These are phyloP conservation scores for Trichoderma sp. DNA, from an alignment of 2,329 filamentous ascomycete genomes.

Conservation along the genomic window DNA sequence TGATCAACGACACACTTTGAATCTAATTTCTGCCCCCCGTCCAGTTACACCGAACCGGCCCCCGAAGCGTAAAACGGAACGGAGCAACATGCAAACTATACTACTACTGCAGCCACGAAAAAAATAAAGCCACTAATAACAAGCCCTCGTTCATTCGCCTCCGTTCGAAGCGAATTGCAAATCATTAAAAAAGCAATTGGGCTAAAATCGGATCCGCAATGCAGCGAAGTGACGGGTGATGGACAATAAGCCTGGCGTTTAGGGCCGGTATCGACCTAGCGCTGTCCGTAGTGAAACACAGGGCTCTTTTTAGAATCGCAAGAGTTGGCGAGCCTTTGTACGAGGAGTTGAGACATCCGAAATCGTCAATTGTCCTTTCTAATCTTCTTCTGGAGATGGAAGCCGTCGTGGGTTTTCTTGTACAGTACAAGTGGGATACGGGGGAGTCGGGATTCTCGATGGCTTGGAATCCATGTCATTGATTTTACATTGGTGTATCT, in stretches of 20 bases:
- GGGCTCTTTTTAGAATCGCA: background rate
- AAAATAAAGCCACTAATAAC: background rate
- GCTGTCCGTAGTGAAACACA: background rate
- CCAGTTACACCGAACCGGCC: background rate
- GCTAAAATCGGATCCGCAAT: background rate
- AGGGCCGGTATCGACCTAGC: background rate
- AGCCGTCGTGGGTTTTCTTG: background rate
- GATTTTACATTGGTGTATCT: background rate
- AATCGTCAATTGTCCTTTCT: background rate
- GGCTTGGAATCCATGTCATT: background rate
- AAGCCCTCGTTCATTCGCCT: background rate
- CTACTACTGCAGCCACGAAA: background rate
- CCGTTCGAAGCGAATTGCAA: background rate
- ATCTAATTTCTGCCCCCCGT: background rate
- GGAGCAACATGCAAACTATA: background rate
- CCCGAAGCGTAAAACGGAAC: background rate
- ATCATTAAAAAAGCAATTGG: background rate
- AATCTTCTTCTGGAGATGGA: background rate
- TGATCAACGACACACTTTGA: background rate
- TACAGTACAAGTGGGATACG: background rate
- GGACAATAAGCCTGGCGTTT: conserved; percentile 7
- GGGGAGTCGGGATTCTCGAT: background rate
- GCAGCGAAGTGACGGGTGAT: conserved; percentile 9
- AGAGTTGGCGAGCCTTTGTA: background rate
- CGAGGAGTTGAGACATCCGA: background rate